Conservation (phyloP, 2,329 filamentous ascomycete species). For the Westerdykella ornata region DNA sequence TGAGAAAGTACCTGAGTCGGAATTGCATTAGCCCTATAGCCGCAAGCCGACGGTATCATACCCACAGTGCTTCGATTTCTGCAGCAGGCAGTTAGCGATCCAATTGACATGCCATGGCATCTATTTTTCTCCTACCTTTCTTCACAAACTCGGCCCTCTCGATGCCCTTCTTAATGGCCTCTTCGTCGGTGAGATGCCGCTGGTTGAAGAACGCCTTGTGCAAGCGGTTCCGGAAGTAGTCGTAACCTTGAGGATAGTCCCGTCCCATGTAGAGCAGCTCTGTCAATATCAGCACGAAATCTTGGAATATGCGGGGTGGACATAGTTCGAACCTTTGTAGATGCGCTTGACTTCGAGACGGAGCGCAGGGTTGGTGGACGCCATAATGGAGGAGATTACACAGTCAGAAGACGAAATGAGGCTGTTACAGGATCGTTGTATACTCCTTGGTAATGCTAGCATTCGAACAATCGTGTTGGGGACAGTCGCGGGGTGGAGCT, state of each 20-base stretch:
- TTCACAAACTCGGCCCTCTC: conserved; percentile 78
- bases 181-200: conserved; percentile 61
- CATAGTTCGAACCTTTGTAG: conserved; percentile 65
- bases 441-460: too few species aligned
- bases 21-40: not conserved
- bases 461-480: too few species aligned
- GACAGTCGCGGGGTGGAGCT: conserved; percentile 2
- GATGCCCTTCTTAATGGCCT: conserved; percentile 69
- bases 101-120: not conserved
- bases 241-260: conserved; percentile 78
- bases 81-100: conserved; percentile 1
- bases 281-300: conserved; percentile 34
- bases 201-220: conserved; percentile 82
- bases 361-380: conserved; percentile 50
- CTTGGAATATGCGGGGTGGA: not conserved
- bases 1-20: conserved; percentile 71
- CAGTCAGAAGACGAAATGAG: not conserved
- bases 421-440: too few species aligned
- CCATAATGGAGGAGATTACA: conserved; percentile 11
- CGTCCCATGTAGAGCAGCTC: conserved; percentile 78
- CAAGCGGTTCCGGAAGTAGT: conserved; percentile 72
- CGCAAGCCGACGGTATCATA: conserved; percentile 17
- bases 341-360: conserved; percentile 73
- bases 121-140: conserved; percentile 62
- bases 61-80: conserved; percentile 92